Evolutionary conservation across 257 asterid genomes (phyloP).

Genomic region (Penstemon davidsonii): DNA sequence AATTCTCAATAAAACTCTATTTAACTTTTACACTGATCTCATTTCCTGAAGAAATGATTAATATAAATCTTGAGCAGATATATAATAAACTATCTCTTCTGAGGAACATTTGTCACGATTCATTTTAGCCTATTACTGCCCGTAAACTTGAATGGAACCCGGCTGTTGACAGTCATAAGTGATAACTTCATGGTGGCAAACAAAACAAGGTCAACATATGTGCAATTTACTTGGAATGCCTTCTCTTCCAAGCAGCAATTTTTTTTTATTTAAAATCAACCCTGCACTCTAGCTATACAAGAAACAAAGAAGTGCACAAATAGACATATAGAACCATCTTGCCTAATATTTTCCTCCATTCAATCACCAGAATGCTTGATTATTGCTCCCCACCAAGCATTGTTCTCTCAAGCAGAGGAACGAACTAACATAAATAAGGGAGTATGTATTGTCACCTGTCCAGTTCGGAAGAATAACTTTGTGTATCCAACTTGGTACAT

Average conservation of each 20-base stretch:
- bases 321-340: neutral
- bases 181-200: too few relatives aligned
- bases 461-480: conserved; percentile 94
- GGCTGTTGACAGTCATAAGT: too few relatives aligned
- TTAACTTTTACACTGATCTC: too few relatives aligned
- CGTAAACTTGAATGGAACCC: neutral
- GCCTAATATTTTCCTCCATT: conserved; percentile 8
- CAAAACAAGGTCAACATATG: too few relatives aligned
- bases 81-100: neutral
- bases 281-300: conserved; percentile 18
- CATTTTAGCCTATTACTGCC: neutral
- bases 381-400: conserved; percentile 22
- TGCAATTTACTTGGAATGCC: too few relatives aligned
- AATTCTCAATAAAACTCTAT: too few relatives aligned
- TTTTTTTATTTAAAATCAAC: neutral
- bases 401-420: too few relatives aligned
- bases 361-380: conserved; percentile 4
- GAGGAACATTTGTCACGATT: neutral
- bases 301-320: neutral
- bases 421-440: too few relatives aligned
- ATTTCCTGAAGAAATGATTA: too few relatives aligned
- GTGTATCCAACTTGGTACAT: conserved; percentile 99
- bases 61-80: too few relatives aligned
- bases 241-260: conserved; percentile 16
- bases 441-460: conserved; percentile 61